Conservation (phyloP, 345 rosid species). For the Murraya paniculata region DNA sequence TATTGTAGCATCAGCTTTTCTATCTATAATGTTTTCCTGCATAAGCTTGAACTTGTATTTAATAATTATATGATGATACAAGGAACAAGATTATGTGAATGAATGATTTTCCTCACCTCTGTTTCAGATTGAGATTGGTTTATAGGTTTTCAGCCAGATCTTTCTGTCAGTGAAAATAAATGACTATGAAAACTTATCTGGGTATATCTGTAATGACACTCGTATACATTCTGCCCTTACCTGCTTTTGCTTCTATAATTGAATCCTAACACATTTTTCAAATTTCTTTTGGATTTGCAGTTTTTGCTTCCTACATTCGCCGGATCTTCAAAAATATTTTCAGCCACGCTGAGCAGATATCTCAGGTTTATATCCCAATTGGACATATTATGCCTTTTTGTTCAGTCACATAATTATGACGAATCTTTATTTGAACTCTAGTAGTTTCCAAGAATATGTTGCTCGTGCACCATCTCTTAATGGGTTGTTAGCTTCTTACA, state of each 20-base stretch:
- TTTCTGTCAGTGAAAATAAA: background rate
- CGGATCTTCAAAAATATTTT: slow-evolving; percentile 90
- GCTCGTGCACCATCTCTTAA: background rate
- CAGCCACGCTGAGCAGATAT: slow-evolving; percentile 89
- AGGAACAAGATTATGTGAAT: background rate
- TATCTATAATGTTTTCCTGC: background rate
- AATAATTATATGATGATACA: background rate
- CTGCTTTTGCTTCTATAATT: background rate
- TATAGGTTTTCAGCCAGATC: background rate
- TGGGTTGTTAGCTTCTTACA: background rate
- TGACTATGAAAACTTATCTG: background rate
- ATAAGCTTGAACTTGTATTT: background rate
- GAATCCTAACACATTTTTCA: slow-evolving; percentile 4
- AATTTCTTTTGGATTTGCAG: slow-evolving; percentile 37
- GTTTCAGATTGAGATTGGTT: background rate
- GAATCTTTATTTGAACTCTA: background rate
- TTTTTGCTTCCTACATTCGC: slow-evolving; percentile 75
- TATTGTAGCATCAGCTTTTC: background rate
- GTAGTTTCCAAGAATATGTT: background rate
- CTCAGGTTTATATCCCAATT: slow-evolving; percentile 55
- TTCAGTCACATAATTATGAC: background rate
- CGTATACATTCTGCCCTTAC: background rate
- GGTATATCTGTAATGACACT: background rate
- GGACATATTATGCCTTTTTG: background rate
- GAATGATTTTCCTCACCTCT: background rate